Evolutionary conservation across 2,329 filamentous ascomycete species (phyloP).

Genomic region (Myriosclerotinia scirpicola): DNA sequence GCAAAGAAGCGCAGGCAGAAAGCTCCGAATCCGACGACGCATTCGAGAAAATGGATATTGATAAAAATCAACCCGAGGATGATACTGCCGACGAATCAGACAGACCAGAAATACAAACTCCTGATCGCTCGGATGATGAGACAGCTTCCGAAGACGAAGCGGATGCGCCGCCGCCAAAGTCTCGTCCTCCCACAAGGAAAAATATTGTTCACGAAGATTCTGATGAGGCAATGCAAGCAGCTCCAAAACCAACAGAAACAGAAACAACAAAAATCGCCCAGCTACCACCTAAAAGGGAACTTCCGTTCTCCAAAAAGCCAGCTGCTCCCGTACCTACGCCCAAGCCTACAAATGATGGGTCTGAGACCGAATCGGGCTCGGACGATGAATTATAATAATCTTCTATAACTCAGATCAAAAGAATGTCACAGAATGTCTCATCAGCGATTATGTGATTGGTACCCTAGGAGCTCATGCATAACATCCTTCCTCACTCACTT

Average conservation of each 20-base stretch:
- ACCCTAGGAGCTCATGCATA: not conserved
- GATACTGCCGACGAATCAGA: conserved; percentile 23
- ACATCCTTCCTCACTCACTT: not conserved
- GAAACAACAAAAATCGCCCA: conserved; percentile 12
- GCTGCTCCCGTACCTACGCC: conserved; percentile 9
- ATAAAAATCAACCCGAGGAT: conserved; percentile 36
- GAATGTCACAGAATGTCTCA: not conserved
- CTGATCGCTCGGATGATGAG: conserved; percentile 21
- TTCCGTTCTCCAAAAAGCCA: conserved; percentile 32
- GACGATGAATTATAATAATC: conserved; percentile 33
- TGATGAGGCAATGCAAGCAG: conserved; percentile 13
- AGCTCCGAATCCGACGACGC: conserved; percentile 47
- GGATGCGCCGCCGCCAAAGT: not conserved
- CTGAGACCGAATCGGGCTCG: conserved; percentile 39
- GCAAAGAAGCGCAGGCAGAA: conserved; percentile 34
- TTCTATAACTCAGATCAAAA: not conserved
- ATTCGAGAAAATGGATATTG: conserved; percentile 54
- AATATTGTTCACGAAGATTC: not conserved
- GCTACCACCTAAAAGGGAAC: conserved; percentile 28
- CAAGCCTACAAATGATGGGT: conserved; percentile 30
- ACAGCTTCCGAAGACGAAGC: conserved; percentile 22
- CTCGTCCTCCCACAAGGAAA: not conserved
- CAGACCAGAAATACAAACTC: conserved; percentile 26
- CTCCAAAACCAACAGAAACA: conserved; percentile 15
- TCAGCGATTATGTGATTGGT: conserved; percentile 1